phyloP scores from a whole-genome alignment of 257 asterid species.

The Nyctanthes arbortristis region DNA sequence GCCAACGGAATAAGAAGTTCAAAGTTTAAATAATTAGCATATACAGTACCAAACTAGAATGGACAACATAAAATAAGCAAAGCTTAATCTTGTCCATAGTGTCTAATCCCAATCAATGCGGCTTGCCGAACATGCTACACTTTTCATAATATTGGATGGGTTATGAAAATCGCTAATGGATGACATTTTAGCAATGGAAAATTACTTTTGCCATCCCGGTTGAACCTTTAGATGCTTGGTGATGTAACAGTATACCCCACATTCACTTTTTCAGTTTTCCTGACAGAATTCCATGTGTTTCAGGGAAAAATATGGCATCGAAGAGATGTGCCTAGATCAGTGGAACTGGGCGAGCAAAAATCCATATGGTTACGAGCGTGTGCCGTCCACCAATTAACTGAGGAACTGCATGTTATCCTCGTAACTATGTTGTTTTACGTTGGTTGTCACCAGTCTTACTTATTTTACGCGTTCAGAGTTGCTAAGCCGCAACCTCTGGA shows the following conservation, averaged over 20 bases:
- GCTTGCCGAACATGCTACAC: background rate
- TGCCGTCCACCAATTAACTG: background rate
- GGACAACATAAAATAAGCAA: background rate
- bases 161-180: background rate
- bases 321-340: slow-evolving; percentile 80
- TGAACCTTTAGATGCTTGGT: background rate
- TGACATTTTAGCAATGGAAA: background rate
- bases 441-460: background rate
- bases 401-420: background rate
- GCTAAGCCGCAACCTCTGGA: background rate
- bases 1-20: background rate
- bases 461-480: background rate
- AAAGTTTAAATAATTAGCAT: background rate
- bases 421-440: background rate
- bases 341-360: slow-evolving; percentile 94
- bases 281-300: background rate
- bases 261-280: background rate
- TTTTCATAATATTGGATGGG: background rate
- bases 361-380: slow-evolving; percentile 64
- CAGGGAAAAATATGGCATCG: slow-evolving; percentile 72
- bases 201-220: background rate
- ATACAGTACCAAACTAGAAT: background rate
- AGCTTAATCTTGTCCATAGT: background rate
- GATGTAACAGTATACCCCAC: background rate
- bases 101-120: background rate